Evolutionary conservation across 768 basidiomycete species (phyloP).

Genomic region (Mycena galericulata): DNA sequence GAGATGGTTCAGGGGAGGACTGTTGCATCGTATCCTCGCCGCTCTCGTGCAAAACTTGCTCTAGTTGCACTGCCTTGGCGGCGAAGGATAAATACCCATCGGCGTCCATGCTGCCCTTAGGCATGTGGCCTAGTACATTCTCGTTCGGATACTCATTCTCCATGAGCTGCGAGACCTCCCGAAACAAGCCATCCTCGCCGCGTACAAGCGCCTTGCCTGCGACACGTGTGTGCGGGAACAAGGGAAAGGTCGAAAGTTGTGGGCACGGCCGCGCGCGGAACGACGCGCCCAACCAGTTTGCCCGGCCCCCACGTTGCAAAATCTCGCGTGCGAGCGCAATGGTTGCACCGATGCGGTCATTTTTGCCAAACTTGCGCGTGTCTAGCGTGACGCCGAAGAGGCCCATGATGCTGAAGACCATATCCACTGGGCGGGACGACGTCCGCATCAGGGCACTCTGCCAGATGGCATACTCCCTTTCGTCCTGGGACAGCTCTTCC

Average conservation of each 20-base stretch:
- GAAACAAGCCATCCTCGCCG: not conserved
- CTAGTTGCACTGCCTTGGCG: no score
- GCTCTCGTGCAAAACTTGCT: no score
- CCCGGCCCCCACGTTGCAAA: not conserved
- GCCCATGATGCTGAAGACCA: conserved; percentile 11
- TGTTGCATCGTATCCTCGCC: no score
- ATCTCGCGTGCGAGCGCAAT: not conserved
- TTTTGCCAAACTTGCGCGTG: not conserved
- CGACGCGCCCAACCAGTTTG: not conserved
- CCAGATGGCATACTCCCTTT: no score
- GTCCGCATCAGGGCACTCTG: not conserved
- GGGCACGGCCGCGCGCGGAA: not conserved
- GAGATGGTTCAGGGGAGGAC: no score
- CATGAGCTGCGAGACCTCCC: not conserved
- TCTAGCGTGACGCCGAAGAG: not conserved
- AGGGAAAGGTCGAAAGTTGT: not conserved
- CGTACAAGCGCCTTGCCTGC: not conserved
- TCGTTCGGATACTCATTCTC: not conserved
- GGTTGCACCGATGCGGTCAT: not conserved
- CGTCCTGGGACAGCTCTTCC: no score
- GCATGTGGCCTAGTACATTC: no score
- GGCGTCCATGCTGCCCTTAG: not conserved
- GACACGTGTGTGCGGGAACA: not conserved
- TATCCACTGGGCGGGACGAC: not conserved
- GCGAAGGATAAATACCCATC: not conserved